These are phyloP conservation scores for Corynascus novoguineensis DNA, from an alignment of 495 filamentous ascomycete genomes.

Conservation along the genomic window DNA sequence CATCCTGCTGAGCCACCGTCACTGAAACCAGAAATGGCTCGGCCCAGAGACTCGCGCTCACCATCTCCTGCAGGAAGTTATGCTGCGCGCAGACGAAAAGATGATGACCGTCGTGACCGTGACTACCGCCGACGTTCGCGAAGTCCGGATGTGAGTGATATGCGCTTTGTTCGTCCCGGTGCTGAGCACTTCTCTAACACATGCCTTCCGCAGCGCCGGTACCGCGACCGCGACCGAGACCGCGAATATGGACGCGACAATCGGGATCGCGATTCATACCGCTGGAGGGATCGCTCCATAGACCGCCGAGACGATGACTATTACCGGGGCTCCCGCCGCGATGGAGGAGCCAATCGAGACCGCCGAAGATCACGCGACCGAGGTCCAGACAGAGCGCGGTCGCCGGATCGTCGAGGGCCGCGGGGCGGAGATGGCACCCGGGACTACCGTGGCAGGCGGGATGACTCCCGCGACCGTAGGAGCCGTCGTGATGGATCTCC, in stretches of 20 bases:
- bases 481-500: constrained; percentile 69
- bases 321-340: constrained; percentile 53
- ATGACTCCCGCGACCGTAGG: constrained; percentile 71
- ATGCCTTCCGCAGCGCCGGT: constrained; percentile 47
- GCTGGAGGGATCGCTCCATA: constrained; percentile 68
- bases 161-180: neutral
- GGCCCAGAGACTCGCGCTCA: constrained; percentile 89
- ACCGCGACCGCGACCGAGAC: constrained; percentile 43
- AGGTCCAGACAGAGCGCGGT: constrained; percentile 45
- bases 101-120: constrained; percentile 70
- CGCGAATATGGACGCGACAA: constrained; percentile 51
- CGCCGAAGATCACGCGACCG: constrained; percentile 59
- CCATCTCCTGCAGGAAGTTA: constrained; percentile 92
- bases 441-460: constrained; percentile 70
- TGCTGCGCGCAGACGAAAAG: constrained; percentile 69
- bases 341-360: constrained; percentile 29
- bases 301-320: constrained; percentile 68
- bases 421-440: constrained; percentile 57
- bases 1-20: constrained; percentile 40
- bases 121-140: constrained; percentile 65
- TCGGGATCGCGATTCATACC: constrained; percentile 55
- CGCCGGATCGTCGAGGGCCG: constrained; percentile 36
- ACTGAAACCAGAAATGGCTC: constrained; percentile 59
- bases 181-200: constrained; percentile 28
- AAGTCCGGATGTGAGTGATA: constrained; percentile 61